A percentile compares a stretch with the other conserved stretches of the same genome.
Evolutionary conservation across 2,329 filamentous ascomycete species (phyloP).

Genomic region (Fusarium coffeatum): DNA sequence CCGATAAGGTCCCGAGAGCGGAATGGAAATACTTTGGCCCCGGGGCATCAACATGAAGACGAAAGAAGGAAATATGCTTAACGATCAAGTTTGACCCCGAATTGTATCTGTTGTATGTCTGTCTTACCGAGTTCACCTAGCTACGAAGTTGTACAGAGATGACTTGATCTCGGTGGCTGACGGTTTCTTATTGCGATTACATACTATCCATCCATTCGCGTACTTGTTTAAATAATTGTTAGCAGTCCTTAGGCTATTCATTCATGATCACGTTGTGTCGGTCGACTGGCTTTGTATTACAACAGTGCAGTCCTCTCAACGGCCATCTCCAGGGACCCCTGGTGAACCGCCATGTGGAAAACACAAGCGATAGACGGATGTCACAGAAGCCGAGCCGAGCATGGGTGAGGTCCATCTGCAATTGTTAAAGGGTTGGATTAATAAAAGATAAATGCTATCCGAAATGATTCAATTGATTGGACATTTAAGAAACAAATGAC

Average conservation of each 20-base stretch:
- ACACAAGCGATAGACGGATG: conserved; percentile 31
- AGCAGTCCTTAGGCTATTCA: neutral
- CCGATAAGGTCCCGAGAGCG: conserved; percentile 41
- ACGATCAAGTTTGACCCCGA: neutral
- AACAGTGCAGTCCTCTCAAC: neutral
- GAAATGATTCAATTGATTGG: neutral
- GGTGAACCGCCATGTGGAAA: conserved; percentile 44
- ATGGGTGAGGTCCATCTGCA: conserved; percentile 17
- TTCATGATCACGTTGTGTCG: neutral
- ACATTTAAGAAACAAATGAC: neutral
- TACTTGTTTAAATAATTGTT: neutral
- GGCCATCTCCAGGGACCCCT: conserved; percentile 9
- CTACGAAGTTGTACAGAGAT: neutral
- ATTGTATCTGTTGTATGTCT: neutral
- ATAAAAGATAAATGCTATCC: conserved; percentile 1
- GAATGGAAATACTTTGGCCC: conserved; percentile 43
- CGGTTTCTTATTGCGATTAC: neutral
- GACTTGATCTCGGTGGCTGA: neutral
- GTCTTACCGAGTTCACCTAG: neutral
- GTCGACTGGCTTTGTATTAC: neutral
- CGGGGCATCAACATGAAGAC: conserved; percentile 3
- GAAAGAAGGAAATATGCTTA: neutral
- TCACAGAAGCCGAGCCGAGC: conserved; percentile 28
- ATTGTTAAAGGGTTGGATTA: conserved; percentile 17
- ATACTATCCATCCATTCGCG: neutral